Percentiles rank a stretch among this genome's conserved stretches.
phyloP scores from a whole-genome alignment of 768 basidiomycete species.

The Pleurotus sapidus region DNA sequence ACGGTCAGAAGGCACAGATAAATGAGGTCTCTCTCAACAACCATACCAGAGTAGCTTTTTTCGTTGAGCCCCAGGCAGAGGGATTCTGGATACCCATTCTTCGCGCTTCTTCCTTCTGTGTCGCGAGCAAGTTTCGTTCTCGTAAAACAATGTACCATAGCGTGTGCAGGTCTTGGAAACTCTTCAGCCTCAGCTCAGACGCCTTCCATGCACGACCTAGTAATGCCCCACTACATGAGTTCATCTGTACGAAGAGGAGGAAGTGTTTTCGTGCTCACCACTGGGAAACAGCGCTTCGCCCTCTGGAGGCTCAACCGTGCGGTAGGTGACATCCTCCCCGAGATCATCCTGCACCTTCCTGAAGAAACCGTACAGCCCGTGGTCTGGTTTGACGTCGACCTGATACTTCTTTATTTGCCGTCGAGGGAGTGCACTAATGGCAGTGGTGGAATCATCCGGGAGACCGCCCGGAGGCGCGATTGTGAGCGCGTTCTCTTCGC shows the following conservation, averaged over 20 bases:
- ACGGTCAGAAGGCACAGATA: neutral
- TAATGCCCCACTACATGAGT: constrained; percentile 8
- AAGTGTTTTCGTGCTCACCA: constrained; percentile 17
- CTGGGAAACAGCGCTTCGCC: constrained; percentile 22
- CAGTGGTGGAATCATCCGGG: constrained; percentile 5
- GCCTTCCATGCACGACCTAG: constrained; percentile 89
- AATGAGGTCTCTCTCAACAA: neutral
- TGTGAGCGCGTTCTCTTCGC: neutral
- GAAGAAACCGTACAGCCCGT: constrained; percentile 81
- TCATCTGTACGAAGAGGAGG: neutral
- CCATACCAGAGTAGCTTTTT: constrained; percentile 45
- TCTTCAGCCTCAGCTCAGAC: constrained; percentile 84
- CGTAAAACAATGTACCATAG: constrained; percentile 91
- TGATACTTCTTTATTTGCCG: constrained; percentile 13
- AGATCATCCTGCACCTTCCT: constrained; percentile 48
- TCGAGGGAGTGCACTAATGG: constrained; percentile 1
- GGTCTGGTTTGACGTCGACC: constrained; percentile 47
- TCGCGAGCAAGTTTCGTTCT: constrained; percentile 88
- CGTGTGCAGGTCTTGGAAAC: constrained; percentile 89
- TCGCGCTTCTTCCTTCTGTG: constrained; percentile 78
- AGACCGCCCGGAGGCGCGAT: neutral
- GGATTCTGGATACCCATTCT: constrained; percentile 47
- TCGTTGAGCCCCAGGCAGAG: constrained; percentile 26
- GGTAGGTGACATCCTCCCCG: constrained; percentile 47
- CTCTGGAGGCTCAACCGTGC: constrained; percentile 37